Evolutionary conservation across 345 rosid genomes (phyloP).

Genomic region (Hypericum androsaemum): DNA sequence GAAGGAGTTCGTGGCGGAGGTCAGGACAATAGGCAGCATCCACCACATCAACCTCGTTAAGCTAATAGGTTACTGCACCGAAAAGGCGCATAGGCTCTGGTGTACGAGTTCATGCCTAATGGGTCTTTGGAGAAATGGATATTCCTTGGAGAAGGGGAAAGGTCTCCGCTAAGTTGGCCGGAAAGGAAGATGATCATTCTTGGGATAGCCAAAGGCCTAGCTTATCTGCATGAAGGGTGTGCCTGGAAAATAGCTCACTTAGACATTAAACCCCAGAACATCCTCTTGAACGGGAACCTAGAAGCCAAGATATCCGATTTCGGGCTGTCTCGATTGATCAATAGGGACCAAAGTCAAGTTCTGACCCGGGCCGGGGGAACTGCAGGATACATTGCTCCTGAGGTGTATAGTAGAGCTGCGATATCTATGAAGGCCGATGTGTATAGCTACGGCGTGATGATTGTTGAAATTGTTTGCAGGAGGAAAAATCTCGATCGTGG

Average conservation of each 20-base stretch:
- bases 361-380: too few relatives aligned
- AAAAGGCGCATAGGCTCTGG: constrained; percentile 50
- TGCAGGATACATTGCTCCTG: too few relatives aligned
- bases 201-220: constrained; percentile 78
- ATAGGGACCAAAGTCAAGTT: too few relatives aligned
- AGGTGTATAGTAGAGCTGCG: too few relatives aligned
- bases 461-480: too few relatives aligned
- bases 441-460: too few relatives aligned
- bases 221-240: constrained; percentile 71
- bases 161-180: constrained; percentile 54
- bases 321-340: too few relatives aligned
- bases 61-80: constrained; percentile 74
- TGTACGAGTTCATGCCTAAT: constrained; percentile 79
- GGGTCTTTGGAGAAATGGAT: constrained; percentile 71
- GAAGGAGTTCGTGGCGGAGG: constrained; percentile 57
- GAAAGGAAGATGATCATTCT: constrained; percentile 66
- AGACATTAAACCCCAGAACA: too few relatives aligned
- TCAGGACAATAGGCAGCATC: constrained; percentile 50
- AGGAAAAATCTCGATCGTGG: too few relatives aligned
- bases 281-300: too few relatives aligned
- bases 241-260: constrained; percentile 22
- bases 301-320: too few relatives aligned
- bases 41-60: constrained; percentile 65
- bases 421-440: too few relatives aligned
- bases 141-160: constrained; percentile 30